Conservation (phyloP, 2,329 filamentous ascomycete genomes). For the Tothia fuscella region DNA sequence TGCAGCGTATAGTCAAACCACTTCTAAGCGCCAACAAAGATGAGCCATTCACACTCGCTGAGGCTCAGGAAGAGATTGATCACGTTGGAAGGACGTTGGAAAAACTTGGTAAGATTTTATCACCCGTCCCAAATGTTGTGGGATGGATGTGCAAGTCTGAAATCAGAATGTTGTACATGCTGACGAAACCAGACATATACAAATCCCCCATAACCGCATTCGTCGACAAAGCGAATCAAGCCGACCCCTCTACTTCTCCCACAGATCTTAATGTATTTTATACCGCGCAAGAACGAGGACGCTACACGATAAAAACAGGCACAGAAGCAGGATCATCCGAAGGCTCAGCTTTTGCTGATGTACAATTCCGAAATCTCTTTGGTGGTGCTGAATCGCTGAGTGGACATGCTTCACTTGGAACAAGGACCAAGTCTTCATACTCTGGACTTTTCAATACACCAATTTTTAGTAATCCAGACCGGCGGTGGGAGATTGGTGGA, state of each 20-base stretch:
- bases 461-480: slow-evolving; percentile 70
- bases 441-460: slow-evolving; percentile 76
- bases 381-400: slow-evolving; percentile 86
- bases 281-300: slow-evolving; percentile 64
- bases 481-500: slow-evolving; percentile 66
- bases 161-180: neutral
- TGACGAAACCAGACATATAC: slow-evolving; percentile 59
- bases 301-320: slow-evolving; percentile 81
- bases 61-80: slow-evolving; percentile 63
- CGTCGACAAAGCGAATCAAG: slow-evolving; percentile 61
- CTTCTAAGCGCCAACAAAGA: slow-evolving; percentile 58
- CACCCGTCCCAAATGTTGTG: slow-evolving; percentile 2
- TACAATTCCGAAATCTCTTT: slow-evolving; percentile 82
- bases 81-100: slow-evolving; percentile 61
- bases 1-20: slow-evolving; percentile 69
- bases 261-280: slow-evolving; percentile 76
- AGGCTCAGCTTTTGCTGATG: slow-evolving; percentile 82
- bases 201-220: slow-evolving; percentile 71
- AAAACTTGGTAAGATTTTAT: slow-evolving; percentile 53
- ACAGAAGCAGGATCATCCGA: slow-evolving; percentile 91
- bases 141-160: neutral
- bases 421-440: slow-evolving; percentile 82
- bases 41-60: slow-evolving; percentile 62
- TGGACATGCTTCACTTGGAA: slow-evolving; percentile 77
- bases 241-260: slow-evolving; percentile 55